Conservation (phyloP, 2,329 filamentous ascomycete genomes). For the Cladophialophora psammophila region DNA sequence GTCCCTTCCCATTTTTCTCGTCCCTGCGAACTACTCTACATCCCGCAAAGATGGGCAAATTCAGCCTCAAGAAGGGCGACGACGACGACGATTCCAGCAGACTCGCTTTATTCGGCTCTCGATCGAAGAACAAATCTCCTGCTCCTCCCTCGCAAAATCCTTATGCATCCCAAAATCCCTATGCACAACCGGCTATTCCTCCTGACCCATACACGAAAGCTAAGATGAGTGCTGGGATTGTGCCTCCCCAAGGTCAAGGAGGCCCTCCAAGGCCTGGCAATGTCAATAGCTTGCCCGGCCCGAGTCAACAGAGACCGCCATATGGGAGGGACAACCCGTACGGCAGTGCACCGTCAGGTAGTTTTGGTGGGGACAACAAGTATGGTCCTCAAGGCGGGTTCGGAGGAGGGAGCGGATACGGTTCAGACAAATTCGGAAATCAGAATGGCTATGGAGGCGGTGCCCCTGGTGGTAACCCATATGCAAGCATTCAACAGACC, state of each 20-base stretch:
- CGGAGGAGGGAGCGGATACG: slow-evolving; percentile 47
- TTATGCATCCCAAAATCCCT: slow-evolving; percentile 58
- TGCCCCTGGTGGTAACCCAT: slow-evolving; percentile 49
- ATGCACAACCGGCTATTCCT: slow-evolving; percentile 60
- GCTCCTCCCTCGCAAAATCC: slow-evolving; percentile 56
- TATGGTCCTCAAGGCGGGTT: slow-evolving; percentile 31
- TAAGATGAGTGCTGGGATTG: slow-evolving; percentile 53
- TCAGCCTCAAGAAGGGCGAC: slow-evolving; percentile 61
- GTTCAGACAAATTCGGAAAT: slow-evolving; percentile 52
- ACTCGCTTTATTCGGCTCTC: slow-evolving; percentile 65
- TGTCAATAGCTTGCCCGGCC: slow-evolving; percentile 36
- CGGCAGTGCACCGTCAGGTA: slow-evolving; percentile 31
- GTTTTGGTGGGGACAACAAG: slow-evolving; percentile 42
- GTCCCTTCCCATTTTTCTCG: background rate
- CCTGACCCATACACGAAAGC: slow-evolving; percentile 63
- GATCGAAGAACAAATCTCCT: slow-evolving; percentile 62
- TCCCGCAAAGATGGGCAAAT: slow-evolving; percentile 48
- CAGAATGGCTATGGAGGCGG: slow-evolving; percentile 58
- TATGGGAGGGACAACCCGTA: slow-evolving; percentile 30
- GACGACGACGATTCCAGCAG: slow-evolving; percentile 61
- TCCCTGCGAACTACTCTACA: background rate
- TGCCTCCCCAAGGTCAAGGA: slow-evolving; percentile 43
- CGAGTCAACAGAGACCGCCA: slow-evolving; percentile 34
- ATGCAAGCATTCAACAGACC: slow-evolving; percentile 44
- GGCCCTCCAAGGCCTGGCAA: slow-evolving; percentile 18